phyloP scores from a whole-genome alignment of 2,329 filamentous ascomycete species.

The Achaetomium macrosporum region DNA sequence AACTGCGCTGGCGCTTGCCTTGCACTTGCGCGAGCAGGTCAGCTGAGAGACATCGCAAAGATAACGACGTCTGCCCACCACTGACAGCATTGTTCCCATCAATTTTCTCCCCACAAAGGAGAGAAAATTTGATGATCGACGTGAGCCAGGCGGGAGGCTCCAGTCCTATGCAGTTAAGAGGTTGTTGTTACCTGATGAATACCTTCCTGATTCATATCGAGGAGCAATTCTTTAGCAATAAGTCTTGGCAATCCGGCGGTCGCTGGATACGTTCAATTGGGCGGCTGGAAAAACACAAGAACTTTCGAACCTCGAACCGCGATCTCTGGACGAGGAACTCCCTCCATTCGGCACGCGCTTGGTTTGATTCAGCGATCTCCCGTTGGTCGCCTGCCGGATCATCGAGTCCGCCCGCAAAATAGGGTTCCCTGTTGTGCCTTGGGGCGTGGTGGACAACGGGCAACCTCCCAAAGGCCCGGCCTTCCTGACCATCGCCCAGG shows the following conservation, averaged over 20 bases:
- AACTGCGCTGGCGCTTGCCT: constrained; percentile 4
- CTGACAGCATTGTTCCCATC: constrained; percentile 2
- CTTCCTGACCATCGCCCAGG: no score
- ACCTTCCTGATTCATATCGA: constrained; percentile 21
- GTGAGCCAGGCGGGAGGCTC: constrained; percentile 11
- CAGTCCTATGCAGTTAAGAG: constrained; percentile 24
- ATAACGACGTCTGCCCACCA: constrained; percentile 2
- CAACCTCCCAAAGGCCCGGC: no score
- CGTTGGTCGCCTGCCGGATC: not conserved
- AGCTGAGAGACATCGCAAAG: not conserved
- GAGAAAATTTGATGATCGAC: constrained; percentile 7
- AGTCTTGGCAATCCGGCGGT: constrained; percentile 17
- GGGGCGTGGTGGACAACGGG: no score
- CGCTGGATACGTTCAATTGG: not conserved
- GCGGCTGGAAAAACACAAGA: not conserved
- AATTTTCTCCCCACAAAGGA: constrained; percentile 2
- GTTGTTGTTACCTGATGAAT: constrained; percentile 26
- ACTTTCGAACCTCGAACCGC: not conserved
- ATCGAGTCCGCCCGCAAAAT: not conserved
- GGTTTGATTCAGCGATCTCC: constrained; percentile 5
- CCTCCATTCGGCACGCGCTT: constrained; percentile 1
- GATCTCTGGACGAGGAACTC: not conserved
- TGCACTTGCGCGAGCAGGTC: not conserved
- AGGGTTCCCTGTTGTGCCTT: no score
- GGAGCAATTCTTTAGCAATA: constrained; percentile 11